Conservation (phyloP, 345 rosid genomes). For the Heritiera littoralis region DNA sequence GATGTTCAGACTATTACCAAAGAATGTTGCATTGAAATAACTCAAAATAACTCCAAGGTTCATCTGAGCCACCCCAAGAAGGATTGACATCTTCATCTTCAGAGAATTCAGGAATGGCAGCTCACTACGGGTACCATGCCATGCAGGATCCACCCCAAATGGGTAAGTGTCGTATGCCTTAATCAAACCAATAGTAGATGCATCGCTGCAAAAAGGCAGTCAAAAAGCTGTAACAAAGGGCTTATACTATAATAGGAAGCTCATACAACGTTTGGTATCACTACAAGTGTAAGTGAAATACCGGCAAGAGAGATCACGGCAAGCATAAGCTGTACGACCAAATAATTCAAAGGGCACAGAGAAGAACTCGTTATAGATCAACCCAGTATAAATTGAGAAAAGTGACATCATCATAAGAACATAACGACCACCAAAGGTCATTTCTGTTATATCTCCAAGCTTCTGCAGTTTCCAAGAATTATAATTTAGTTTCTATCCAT, state of each 20-base stretch:
- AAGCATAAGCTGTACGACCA: conserved; percentile 84
- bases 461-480: conserved; percentile 54
- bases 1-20: conserved; percentile 54
- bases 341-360: conserved; percentile 90
- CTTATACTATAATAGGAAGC: neutral
- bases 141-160: conserved; percentile 92
- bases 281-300: conserved; percentile 30
- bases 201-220: conserved; percentile 54
- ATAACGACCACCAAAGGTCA: conserved; percentile 98
- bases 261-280: neutral
- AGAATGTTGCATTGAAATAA: conserved; percentile 85
- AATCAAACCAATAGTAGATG: conserved; percentile 80
- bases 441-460: conserved; percentile 93
- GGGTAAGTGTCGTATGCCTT: conserved; percentile 81
- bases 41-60: conserved; percentile 94
- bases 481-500: conserved; percentile 5
- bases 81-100: conserved; percentile 99
- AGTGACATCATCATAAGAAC: conserved; percentile 91
- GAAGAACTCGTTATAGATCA: conserved; percentile 96
- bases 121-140: conserved; percentile 94
- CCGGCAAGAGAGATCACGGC: conserved; percentile 95
- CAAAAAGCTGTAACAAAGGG: conserved; percentile 13
- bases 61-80: conserved; percentile 96
- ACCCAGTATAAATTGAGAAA: conserved; percentile 92
- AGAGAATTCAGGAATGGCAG: conserved; percentile 90